A percentile compares a stretch with the other conserved stretches of the same genome.
Evolutionary conservation across 176 grass and related monocot genomes (phyloP).

Genomic region (Alloteropsis semialata): DNA sequence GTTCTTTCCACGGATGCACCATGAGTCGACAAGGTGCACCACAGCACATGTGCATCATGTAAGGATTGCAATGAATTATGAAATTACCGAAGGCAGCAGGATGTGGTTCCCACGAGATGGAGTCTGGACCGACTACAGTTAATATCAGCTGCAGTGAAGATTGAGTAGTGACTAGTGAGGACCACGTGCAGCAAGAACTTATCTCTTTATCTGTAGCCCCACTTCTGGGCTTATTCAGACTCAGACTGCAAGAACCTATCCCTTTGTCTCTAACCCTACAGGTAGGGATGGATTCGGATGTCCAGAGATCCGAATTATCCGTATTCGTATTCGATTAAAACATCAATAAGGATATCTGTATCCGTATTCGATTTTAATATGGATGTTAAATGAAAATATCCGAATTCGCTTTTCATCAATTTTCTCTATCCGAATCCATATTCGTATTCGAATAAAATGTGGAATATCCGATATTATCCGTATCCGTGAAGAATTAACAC

Average conservation of each 20-base stretch:
- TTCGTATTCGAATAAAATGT: too few relatives aligned
- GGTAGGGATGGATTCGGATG: too few relatives aligned
- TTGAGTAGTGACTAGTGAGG: background rate
- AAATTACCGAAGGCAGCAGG: background rate
- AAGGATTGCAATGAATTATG: background rate
- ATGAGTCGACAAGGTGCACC: background rate
- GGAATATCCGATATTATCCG: too few relatives aligned
- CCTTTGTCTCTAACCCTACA: slow-evolving; percentile 23
- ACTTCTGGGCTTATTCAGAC: slow-evolving; percentile 10
- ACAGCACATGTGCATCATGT: background rate
- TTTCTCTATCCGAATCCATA: too few relatives aligned
- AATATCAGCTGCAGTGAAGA: slow-evolving; percentile 4
- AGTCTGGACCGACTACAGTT: background rate
- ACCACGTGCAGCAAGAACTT: slow-evolving; percentile 4
- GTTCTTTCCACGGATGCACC: background rate
- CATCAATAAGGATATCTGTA: too few relatives aligned
- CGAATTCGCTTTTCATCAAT: too few relatives aligned
- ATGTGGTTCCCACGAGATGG: background rate
- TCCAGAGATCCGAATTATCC: too few relatives aligned
- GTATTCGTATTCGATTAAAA: too few relatives aligned
- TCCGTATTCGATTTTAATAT: too few relatives aligned
- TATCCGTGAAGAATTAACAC: too few relatives aligned
- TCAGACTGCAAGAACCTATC: slow-evolving; percentile 24
- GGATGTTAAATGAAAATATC: too few relatives aligned
- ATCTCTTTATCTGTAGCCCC: background rate